A percentile compares a stretch with the other conserved stretches of the same genome.
Evolutionary conservation across 2,329 filamentous ascomycete species (phyloP).

Genomic region (Curvularia sp.): DNA sequence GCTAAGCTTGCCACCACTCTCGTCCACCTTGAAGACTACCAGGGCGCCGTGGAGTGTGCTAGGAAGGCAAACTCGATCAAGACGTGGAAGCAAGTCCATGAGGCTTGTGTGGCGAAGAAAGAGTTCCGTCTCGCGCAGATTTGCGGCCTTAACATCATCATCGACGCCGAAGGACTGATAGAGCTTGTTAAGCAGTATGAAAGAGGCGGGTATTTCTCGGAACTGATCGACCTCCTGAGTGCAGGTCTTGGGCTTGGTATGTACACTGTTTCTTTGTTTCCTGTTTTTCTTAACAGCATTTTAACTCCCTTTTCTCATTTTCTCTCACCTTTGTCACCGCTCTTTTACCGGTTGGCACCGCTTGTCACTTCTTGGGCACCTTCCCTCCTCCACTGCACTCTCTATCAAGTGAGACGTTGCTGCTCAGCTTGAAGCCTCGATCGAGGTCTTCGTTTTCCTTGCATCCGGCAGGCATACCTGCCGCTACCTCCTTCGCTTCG

Average conservation of each 20-base stretch:
- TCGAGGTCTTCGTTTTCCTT: too few relatives aligned
- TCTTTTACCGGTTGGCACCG: neutral
- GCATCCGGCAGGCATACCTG: too few relatives aligned
- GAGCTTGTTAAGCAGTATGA: conserved; percentile 97
- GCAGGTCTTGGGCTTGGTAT: conserved; percentile 85
- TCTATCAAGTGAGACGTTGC: too few relatives aligned
- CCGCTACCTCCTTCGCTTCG: too few relatives aligned
- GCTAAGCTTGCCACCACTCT: conserved; percentile 97
- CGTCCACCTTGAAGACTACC: conserved; percentile 96
- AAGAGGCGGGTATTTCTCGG: conserved; percentile 95
- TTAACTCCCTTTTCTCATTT: neutral
- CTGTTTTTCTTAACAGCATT: too few relatives aligned
- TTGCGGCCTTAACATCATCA: conserved; percentile 96
- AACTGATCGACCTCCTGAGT: conserved; percentile 92
- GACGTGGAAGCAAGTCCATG: conserved; percentile 98
- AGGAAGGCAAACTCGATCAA: conserved; percentile 99
- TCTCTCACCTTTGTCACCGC: neutral
- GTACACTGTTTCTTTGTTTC: neutral
- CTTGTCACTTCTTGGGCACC: too few relatives aligned
- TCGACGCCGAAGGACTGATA: conserved; percentile 94
- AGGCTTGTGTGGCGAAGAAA: conserved; percentile 95
- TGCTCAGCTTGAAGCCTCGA: too few relatives aligned
- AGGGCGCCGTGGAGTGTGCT: conserved; percentile 95
- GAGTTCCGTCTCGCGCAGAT: conserved; percentile 99
- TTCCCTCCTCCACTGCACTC: too few relatives aligned